Percentiles rank a stretch among this genome's conserved stretches.
These are phyloP conservation scores for Furculomyces boomerangus DNA, from an alignment of 371 early-diverging fungal species.

Conservation along the genomic window DNA sequence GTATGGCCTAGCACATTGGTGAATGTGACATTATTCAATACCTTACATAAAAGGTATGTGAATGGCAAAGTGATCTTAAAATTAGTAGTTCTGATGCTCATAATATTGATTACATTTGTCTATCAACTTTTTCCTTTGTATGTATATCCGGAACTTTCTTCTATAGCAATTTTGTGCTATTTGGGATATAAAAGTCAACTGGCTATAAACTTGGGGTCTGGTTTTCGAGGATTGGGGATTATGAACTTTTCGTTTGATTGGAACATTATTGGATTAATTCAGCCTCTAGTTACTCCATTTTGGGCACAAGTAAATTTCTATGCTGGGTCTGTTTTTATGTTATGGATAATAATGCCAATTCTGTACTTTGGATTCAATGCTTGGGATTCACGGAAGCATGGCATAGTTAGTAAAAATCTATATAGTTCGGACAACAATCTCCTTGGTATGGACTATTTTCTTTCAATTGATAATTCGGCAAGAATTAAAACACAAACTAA, in stretches of 20 bases:
- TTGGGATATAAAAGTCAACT: slow-evolving; percentile 34
- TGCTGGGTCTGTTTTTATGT: slow-evolving; percentile 41
- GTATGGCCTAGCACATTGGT: slow-evolving; percentile 65
- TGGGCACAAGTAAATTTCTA: slow-evolving; percentile 51
- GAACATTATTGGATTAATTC: slow-evolving; percentile 43
- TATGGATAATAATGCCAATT: slow-evolving; percentile 52
- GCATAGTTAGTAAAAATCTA: slow-evolving; percentile 19
- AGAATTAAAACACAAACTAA: slow-evolving; percentile 24
- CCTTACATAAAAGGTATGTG: slow-evolving; percentile 37
- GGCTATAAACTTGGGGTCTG: slow-evolving; percentile 40
- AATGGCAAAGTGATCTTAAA: slow-evolving; percentile 1
- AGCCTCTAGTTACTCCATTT: slow-evolving; percentile 52
- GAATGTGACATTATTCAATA: slow-evolving; percentile 46
- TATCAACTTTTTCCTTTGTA: slow-evolving; percentile 67
- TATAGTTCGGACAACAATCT: slow-evolving; percentile 24
- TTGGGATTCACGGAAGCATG: slow-evolving; percentile 32
- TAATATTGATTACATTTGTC: slow-evolving; percentile 26
- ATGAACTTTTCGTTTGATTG: slow-evolving; percentile 54
- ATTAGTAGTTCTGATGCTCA: slow-evolving; percentile 15
- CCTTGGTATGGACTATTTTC: slow-evolving; percentile 1
- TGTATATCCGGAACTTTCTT: slow-evolving; percentile 44
- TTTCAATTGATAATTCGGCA: slow-evolving; percentile 8
- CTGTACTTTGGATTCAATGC: slow-evolving; percentile 35
- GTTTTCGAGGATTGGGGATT: slow-evolving; percentile 43
- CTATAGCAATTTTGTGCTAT: slow-evolving; percentile 57